phyloP scores from a whole-genome alignment of 1,284 basidiomycete genomes.

The Heterobasidion irregulare region DNA sequence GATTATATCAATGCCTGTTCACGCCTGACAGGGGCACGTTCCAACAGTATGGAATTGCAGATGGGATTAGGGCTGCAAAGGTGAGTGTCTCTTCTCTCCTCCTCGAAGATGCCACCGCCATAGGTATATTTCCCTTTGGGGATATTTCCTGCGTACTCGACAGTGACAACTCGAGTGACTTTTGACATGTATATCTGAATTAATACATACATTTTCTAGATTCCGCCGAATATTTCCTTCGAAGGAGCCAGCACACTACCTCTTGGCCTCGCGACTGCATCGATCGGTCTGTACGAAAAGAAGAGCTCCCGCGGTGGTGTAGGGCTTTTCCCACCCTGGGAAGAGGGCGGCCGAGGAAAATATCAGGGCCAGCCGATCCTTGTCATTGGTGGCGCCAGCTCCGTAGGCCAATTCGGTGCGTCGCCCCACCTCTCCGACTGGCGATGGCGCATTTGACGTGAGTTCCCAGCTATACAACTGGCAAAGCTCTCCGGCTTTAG shows the following conservation, averaged over 20 bases:
- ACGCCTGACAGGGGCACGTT: constrained; percentile 1
- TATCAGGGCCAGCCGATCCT: constrained; percentile 17
- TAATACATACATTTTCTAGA: not conserved
- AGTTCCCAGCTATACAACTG: constrained; percentile 20
- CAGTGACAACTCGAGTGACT: no score
- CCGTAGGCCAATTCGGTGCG: constrained; percentile 21
- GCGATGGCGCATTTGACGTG: no score
- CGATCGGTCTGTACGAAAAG: constrained; percentile 6
- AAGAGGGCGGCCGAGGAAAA: constrained; percentile 14
- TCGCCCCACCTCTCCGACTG: not conserved
- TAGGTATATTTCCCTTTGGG: no score
- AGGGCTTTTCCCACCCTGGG: constrained; percentile 9
- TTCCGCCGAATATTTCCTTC: constrained; percentile 8
- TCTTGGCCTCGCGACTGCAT: constrained; percentile 6
- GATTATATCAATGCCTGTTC: not conserved
- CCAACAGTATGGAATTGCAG: constrained; percentile 7
- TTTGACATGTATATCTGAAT: no score
- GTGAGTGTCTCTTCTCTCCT: not conserved
- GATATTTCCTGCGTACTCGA: no score
- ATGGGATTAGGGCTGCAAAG: constrained; percentile 5
- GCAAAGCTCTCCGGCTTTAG: constrained; percentile 25
- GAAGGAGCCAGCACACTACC: constrained; percentile 9
- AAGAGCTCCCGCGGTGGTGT: constrained; percentile 1
- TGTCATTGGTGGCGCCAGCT: constrained; percentile 22
- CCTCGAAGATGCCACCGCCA: no score